A percentile compares a stretch with the other conserved stretches of the same genome.
Conservation (phyloP, 2,329 filamentous ascomycete genomes). For the Raffaelea arxii region DNA sequence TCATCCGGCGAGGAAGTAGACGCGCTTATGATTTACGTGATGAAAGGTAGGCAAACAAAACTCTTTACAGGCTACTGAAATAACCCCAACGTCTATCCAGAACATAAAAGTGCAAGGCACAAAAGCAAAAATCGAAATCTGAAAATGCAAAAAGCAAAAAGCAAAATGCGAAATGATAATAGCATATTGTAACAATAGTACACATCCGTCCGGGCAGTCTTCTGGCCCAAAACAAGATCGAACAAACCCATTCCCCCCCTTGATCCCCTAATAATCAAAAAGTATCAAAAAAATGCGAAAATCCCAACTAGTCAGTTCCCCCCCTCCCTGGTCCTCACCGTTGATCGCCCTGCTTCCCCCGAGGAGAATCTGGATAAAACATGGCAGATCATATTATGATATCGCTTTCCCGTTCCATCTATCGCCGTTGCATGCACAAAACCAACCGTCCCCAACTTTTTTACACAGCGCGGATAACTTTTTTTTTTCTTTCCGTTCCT, state of each 20-base stretch:
- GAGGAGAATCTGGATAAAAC: neutral
- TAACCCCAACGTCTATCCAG: too few species aligned
- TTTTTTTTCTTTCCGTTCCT: too few species aligned
- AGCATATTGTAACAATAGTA: constrained; percentile 41
- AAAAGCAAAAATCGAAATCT: too few species aligned
- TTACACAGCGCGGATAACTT: too few species aligned
- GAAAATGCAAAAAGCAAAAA: neutral
- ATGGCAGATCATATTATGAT: neutral
- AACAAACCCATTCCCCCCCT: constrained; percentile 1
- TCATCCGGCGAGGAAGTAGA: too few species aligned
- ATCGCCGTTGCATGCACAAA: too few species aligned
- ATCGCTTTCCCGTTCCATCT: too few species aligned
- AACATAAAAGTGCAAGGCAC: too few species aligned
- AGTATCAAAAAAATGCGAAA: neutral
- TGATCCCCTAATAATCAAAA: neutral
- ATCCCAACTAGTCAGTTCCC: neutral
- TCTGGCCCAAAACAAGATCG: constrained; percentile 2
- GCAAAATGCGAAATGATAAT: constrained; percentile 5
- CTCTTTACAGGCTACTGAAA: too few species aligned
- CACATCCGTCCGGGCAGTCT: constrained; percentile 26
- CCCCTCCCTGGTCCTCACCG: constrained; percentile 1
- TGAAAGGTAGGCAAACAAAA: too few species aligned
- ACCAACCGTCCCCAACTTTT: too few species aligned
- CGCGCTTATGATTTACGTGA: too few species aligned
- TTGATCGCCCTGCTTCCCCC: neutral